A percentile compares a stretch with the other conserved stretches of the same genome.
phyloP scores from a whole-genome alignment of 2,329 filamentous ascomycete species.

The Beauveria caledonica region DNA sequence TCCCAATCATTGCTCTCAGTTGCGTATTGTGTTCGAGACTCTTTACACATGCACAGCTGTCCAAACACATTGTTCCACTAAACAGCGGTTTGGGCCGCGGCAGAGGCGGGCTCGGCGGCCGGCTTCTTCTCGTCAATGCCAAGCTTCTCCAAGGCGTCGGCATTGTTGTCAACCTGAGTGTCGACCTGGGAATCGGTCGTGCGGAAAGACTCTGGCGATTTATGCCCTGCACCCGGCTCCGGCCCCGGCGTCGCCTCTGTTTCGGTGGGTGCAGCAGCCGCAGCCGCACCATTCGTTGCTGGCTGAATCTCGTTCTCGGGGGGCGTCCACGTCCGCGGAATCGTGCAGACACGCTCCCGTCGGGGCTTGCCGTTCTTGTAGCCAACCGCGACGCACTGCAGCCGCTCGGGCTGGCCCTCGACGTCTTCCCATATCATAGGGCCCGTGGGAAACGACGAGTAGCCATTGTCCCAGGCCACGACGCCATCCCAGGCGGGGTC shows the following conservation, averaged over 20 bases:
- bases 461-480: constrained; percentile 43
- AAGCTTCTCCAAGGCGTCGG: constrained; percentile 24
- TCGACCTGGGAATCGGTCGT: constrained; percentile 18
- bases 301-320: constrained; percentile 14
- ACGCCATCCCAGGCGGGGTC: constrained; percentile 51
- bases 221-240: not conserved
- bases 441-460: constrained; percentile 45
- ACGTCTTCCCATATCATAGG: constrained; percentile 50
- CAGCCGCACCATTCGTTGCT: not conserved
- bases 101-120: not conserved
- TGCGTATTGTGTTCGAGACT: not conserved
- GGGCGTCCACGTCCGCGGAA: constrained; percentile 35
- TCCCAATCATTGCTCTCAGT: not conserved
- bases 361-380: constrained; percentile 36
- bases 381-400: constrained; percentile 48
- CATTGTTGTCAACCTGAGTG: constrained; percentile 14
- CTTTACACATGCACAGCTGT: not conserved
- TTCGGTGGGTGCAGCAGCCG: not conserved
- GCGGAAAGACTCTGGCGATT: constrained; percentile 21
- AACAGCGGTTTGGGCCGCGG: not conserved
- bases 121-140: constrained; percentile 21
- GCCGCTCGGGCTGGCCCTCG: constrained; percentile 31
- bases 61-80: not conserved
- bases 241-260: not conserved
- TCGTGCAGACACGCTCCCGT: constrained; percentile 40